A percentile compares a stretch with the other conserved stretches of the same genome.
Conservation (phyloP, 306 rosid genomes). For the Begonia loranthoides region DNA sequence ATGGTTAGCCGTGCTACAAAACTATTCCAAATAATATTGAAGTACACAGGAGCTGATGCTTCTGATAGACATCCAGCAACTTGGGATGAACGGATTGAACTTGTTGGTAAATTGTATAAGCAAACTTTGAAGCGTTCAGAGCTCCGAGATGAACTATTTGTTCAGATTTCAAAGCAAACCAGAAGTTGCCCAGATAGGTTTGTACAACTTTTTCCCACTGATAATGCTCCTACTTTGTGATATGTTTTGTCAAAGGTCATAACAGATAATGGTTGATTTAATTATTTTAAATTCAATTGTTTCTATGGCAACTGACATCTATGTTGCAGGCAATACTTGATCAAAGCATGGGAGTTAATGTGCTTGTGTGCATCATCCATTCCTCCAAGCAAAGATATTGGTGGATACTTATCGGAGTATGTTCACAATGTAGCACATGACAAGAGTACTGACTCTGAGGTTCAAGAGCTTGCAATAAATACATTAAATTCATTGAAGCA, state of each 20-base stretch:
- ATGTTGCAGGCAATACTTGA: slow-evolving; percentile 52
- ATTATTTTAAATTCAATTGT: no score
- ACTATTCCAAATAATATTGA: slow-evolving; percentile 73
- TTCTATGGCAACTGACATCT: slow-evolving; percentile 7
- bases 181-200: slow-evolving; percentile 85
- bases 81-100: slow-evolving; percentile 74
- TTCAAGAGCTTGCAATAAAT: slow-evolving; percentile 58
- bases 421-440: slow-evolving; percentile 63
- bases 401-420: slow-evolving; percentile 76
- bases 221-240: neutral
- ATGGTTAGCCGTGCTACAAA: slow-evolving; percentile 76
- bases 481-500: slow-evolving; percentile 81
- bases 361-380: slow-evolving; percentile 77
- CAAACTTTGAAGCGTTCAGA: slow-evolving; percentile 79
- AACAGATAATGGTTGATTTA: no score
- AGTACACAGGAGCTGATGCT: slow-evolving; percentile 81
- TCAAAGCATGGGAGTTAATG: slow-evolving; percentile 95
- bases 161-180: slow-evolving; percentile 88
- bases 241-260: neutral
- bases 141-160: slow-evolving; percentile 90
- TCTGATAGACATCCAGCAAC: slow-evolving; percentile 56
- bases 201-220: slow-evolving; percentile 7
- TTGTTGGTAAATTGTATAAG: slow-evolving; percentile 75
- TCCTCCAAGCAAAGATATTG: slow-evolving; percentile 93
- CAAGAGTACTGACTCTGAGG: slow-evolving; percentile 48